phyloP scores from a whole-genome alignment of 2,329 filamentous ascomycete species.

The Talaromyces marneffei region DNA sequence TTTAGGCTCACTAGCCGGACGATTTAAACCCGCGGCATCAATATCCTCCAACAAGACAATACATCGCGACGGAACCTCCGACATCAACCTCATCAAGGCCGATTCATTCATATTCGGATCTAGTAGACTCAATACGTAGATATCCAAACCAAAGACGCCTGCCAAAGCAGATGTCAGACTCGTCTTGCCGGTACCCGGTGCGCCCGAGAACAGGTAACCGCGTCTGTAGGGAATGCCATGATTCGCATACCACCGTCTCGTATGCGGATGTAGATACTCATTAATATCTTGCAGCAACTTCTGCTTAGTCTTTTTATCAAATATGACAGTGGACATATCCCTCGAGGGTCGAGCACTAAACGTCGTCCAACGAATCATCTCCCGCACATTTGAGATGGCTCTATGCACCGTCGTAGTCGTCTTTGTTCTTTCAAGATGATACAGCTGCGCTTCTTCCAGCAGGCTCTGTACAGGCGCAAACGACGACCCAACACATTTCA shows the following conservation, averaged over 20 bases:
- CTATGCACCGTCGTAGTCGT: conserved; percentile 54
- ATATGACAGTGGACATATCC: conserved; percentile 69
- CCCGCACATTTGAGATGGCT: conserved; percentile 37
- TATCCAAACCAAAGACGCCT: conserved; percentile 60
- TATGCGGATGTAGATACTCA: conserved; percentile 65
- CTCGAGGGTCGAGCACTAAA: conserved; percentile 60
- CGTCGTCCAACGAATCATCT: conserved; percentile 48
- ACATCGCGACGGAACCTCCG: conserved; percentile 55
- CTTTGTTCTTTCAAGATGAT: conserved; percentile 31
- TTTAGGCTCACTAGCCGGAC: conserved; percentile 22
- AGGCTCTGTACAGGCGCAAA: conserved; percentile 18
- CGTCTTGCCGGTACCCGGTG: conserved; percentile 70
- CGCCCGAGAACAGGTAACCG: conserved; percentile 72
- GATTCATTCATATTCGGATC: conserved; percentile 59
- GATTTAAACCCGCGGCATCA: conserved; percentile 56
- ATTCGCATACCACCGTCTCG: conserved; percentile 65
- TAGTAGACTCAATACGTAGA: conserved; percentile 58
- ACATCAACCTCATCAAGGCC: conserved; percentile 55
- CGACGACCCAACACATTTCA: conserved; percentile 17
- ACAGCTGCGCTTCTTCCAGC: conserved; percentile 50
- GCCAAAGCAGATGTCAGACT: conserved; percentile 62
- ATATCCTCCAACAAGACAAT: conserved; percentile 66
- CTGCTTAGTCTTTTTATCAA: conserved; percentile 62
- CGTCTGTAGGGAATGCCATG: conserved; percentile 69
- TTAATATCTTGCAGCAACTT: conserved; percentile 66